Evolutionary conservation across 495 filamentous ascomycete species (phyloP), one percentile per base, ranked within the genome.

Genomic region (Aspergillus incahuasiensis): DNA sequence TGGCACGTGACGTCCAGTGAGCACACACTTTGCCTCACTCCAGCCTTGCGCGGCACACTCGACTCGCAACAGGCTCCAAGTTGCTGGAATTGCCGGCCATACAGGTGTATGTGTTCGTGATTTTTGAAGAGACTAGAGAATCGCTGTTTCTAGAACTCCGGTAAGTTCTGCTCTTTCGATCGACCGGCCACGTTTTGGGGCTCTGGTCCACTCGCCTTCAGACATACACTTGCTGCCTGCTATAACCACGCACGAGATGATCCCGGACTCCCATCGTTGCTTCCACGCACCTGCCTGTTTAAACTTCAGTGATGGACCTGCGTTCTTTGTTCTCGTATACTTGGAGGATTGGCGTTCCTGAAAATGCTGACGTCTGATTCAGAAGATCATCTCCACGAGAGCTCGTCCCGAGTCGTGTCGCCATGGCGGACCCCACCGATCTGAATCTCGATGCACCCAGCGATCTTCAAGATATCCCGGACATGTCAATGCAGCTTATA

Each of bases 381-480:
- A 55, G 64, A 55, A 64, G 35, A 42, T 45, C 20, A 16, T 39
- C 50, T 25, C 19, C 16, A 40, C 13, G 40, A 39, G 13, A 61
- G 59, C 44, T 59, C 56, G 43, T 44, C 57, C 30, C 41, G 42
- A 48, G 43, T 41, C 42, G 56, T 54, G 55, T 59, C 58, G 59
- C 39, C 58, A 76, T 77, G 74, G 65, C 74, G 45, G 73, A 75
- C 63, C 63, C 71, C 39, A 61, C 68, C 38, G 75, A 76, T 60
- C 63, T 78, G 42, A 76, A 75, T 61, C 61, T 75, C 46, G 75
- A 78, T 58, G 75, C 73, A 52, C 74, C 73, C 15, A 75, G 72
- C 60, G 75, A 78, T 60, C 71, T 78, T 55, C 73, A 75, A 56
- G 75, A 78, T 54, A 77, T 78, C 62, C 73, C 75, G 41, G 74